Evolutionary conservation across 805 yeast species (phyloP).

Genomic region (Pichia kluyveri): DNA sequence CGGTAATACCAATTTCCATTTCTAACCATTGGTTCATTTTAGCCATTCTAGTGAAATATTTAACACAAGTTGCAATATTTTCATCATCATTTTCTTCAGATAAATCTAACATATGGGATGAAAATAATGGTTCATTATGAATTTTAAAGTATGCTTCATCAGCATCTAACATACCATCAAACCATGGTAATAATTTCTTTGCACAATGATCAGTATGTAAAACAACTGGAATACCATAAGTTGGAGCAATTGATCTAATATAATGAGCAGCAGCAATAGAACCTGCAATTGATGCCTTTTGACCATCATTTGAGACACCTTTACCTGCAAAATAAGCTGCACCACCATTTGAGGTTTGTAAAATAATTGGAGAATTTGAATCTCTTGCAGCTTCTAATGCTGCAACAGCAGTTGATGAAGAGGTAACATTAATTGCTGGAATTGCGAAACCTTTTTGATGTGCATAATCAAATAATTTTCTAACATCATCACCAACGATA

Average conservation of each 20-base stretch:
- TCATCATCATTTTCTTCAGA: slow-evolving; percentile 95
- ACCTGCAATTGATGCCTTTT: slow-evolving; percentile 90
- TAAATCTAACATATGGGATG: slow-evolving; percentile 97
- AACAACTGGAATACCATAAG: slow-evolving; percentile 93
- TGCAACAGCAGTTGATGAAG: slow-evolving; percentile 94
- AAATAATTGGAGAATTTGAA: slow-evolving; percentile 85
- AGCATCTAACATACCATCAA: slow-evolving; percentile 94
- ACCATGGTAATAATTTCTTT: slow-evolving; percentile 95
- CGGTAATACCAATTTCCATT: slow-evolving; percentile 99
- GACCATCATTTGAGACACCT: slow-evolving; percentile 92
- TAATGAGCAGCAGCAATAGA: slow-evolving; percentile 96
- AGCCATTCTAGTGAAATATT: slow-evolving; percentile 90
- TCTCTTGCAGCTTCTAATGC: slow-evolving; percentile 98
- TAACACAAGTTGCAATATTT: slow-evolving; percentile 89
- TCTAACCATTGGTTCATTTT: slow-evolving; percentile 96
- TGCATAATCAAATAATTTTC: slow-evolving; percentile 79
- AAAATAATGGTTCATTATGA: slow-evolving; percentile 93
- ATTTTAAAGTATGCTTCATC: slow-evolving; percentile 85
- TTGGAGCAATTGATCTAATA: slow-evolving; percentile 93
- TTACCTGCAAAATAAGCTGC: slow-evolving; percentile 99
- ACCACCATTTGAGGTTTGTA: slow-evolving; percentile 98
- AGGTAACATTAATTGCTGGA: slow-evolving; percentile 97
- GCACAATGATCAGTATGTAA: slow-evolving; percentile 99
- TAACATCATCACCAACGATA: slow-evolving; percentile 97
- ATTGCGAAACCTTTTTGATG: slow-evolving; percentile 91